Evolutionary conservation across 306 rosid species (phyloP).

Genomic region (Dalbergia oliveri): DNA sequence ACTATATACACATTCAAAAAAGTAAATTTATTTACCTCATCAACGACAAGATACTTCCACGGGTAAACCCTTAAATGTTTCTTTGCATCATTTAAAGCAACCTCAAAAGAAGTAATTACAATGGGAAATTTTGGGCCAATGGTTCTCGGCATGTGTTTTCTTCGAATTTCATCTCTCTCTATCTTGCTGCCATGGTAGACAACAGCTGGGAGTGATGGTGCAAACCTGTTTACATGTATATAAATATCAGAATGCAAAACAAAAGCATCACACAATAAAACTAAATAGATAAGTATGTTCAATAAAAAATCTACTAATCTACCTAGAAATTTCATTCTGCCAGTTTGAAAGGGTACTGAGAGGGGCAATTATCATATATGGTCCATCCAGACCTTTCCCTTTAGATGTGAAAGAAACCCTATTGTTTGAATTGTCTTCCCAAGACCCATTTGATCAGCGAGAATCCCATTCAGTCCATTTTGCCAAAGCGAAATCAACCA

Average conservation of each 20-base stretch:
- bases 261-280: slow-evolving; percentile 25
- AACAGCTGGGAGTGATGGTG: slow-evolving; percentile 69
- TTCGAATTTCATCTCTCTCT: slow-evolving; percentile 78
- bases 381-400: slow-evolving; percentile 88
- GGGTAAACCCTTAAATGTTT: slow-evolving; percentile 60
- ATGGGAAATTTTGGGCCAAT: slow-evolving; percentile 87
- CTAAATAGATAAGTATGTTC: neutral
- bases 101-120: slow-evolving; percentile 90
- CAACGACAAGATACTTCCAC: slow-evolving; percentile 96
- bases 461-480: slow-evolving; percentile 98
- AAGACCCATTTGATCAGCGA: slow-evolving; percentile 99
- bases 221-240: slow-evolving; percentile 63
- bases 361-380: slow-evolving; percentile 91
- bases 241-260: neutral
- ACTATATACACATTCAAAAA: neutral
- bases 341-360: slow-evolving; percentile 97
- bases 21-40: slow-evolving; percentile 70
- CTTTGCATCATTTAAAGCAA: slow-evolving; percentile 82
- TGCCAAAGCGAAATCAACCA: slow-evolving; percentile 99
- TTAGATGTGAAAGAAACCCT: slow-evolving; percentile 88
- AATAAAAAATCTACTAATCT: slow-evolving; percentile 53
- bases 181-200: slow-evolving; percentile 85
- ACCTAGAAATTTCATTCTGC: slow-evolving; percentile 88
- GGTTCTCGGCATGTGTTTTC: slow-evolving; percentile 77
- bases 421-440: slow-evolving; percentile 99